Evolutionary conservation across 371 early-diverging fungal genomes (phyloP), one percentile per base, ranked within the genome.

Genomic region (Dinochytrium kinnereticum): DNA sequence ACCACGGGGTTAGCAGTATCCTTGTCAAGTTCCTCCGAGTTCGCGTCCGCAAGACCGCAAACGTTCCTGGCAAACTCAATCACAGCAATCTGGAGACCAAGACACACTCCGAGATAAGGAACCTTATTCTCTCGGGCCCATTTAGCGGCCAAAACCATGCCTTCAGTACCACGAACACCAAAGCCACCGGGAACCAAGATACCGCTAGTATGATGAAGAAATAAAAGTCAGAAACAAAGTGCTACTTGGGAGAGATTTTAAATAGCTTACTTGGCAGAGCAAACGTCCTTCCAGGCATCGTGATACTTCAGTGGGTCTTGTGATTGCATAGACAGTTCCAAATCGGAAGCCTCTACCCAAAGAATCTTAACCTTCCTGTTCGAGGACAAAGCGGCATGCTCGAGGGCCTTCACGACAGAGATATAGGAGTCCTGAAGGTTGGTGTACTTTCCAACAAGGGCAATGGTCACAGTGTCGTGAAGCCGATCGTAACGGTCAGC

Each of bases 181-280:
- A 99, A 99, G 38, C 99, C 99, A 78, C 99, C 99, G 26, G 99
- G 99, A 30, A 99, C 95, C n/a, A 99, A 85, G 66, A 99, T 94
- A 70, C 99, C 99, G 81, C 82, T 97, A 84, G 1, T 26, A 28
- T 30, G 3, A 33, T 7, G 17, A 61, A 37, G 24, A 49, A 70
- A 57, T 59, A 3, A n/a, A 51, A 24, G 15, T 71, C 10, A n/a
- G n/a, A n/a, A n/a, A n/a, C n/a, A n/a, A n/a, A n/a, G n/a, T n/a
- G n/a, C n/a, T n/a, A n/a, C n/a, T n/a, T n/a, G n/a, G n/a, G n/a
- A n/a, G n/a, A n/a, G n/a, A n/a, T n/a, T 31, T 49, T 2, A 19
- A 40, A 38, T 40, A 31, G 59, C 77, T 64, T 37, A 80, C 77
- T 77, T 57, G 39, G 96, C 93, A 28, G 91, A 87, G 83, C 93